These are phyloP conservation scores for Straminergon stramineum DNA, from an alignment of 225 moss, liverwort and hornwort species.

Conservation along the genomic window DNA sequence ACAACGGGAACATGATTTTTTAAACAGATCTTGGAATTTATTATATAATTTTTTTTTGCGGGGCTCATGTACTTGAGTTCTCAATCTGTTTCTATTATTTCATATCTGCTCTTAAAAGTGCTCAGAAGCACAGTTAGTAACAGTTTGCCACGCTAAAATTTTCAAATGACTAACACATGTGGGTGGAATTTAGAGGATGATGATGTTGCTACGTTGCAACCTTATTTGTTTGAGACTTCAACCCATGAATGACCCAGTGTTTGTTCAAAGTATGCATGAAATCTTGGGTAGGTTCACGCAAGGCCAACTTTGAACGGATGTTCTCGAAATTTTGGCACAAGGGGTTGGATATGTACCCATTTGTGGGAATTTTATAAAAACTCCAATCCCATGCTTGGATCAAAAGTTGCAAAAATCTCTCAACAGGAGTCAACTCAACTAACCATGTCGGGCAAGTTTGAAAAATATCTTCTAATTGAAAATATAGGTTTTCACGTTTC, in stretches of 20 bases:
- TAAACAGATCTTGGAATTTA: background rate
- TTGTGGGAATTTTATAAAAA: background rate
- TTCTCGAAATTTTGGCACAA: background rate
- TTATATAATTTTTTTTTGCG: background rate
- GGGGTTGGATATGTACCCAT: background rate
- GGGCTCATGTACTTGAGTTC: background rate
- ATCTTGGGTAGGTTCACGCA: background rate
- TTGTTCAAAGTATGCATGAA: background rate
- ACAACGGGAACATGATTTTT: background rate
- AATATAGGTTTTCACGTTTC: rapidly evolving
- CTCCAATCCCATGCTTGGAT: background rate
- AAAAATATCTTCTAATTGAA: background rate
- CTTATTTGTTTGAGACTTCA: background rate
- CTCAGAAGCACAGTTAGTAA: background rate
- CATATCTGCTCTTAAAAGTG: background rate
- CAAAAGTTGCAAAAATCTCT: background rate
- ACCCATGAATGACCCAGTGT: background rate
- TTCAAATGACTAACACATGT: background rate
- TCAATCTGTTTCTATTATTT: background rate
- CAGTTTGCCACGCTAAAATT: background rate
- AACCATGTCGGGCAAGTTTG: background rate
- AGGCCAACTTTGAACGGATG: background rate
- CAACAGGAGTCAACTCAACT: background rate
- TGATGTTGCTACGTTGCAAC: background rate
- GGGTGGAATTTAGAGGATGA: background rate